phyloP scores from a whole-genome alignment of 1,284 basidiomycete species.

The Bjerkandera adusta region DNA sequence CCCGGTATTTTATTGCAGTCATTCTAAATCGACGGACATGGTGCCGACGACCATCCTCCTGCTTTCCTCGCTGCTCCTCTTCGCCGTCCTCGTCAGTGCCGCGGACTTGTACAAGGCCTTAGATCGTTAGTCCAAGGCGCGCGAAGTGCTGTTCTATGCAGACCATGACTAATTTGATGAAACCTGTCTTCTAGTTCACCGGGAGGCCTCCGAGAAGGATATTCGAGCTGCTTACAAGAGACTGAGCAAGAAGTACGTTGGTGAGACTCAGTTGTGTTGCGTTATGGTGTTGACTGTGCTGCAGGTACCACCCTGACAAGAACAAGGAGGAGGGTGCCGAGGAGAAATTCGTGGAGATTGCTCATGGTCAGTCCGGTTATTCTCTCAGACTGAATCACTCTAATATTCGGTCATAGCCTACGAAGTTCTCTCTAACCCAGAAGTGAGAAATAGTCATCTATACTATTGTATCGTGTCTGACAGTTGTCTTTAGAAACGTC shows the following conservation, averaged over 20 bases:
- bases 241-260: conserved; percentile 70
- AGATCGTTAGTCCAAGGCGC: conserved; percentile 58
- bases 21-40: conserved; percentile 15
- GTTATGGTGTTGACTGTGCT: background rate
- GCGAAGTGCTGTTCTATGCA: conserved; percentile 24
- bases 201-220: conserved; percentile 80
- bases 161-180: conserved; percentile 27
- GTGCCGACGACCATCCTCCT: conserved; percentile 25
- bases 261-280: background rate
- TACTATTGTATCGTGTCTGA: conserved; percentile 4
- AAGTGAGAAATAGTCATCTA: conserved; percentile 42
- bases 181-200: conserved; percentile 53
- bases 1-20: background rate
- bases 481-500: conserved; percentile 61
- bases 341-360: conserved; percentile 85
- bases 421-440: conserved; percentile 83
- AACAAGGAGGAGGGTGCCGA: conserved; percentile 84
- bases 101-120: conserved; percentile 76
- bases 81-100: conserved; percentile 50
- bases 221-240: conserved; percentile 91
- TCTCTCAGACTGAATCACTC: background rate
- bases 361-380: conserved; percentile 68
- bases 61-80: conserved; percentile 38
- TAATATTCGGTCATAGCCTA: conserved; percentile 60
- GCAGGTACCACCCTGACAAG: conserved; percentile 82